phyloP scores from a whole-genome alignment of 768 basidiomycete species.

The Boletus reticuloceps region DNA sequence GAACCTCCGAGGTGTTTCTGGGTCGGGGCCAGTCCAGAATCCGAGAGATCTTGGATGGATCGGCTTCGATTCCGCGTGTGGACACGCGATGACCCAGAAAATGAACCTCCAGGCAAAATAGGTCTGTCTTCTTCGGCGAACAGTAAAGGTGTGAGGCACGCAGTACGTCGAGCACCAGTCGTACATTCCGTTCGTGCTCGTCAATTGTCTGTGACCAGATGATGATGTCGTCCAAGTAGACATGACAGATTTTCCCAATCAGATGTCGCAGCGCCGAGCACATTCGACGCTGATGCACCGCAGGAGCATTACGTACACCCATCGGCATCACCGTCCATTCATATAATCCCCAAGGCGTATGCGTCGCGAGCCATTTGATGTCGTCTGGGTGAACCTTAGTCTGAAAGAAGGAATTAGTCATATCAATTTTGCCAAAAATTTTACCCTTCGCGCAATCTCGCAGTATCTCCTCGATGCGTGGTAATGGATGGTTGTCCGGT shows the following conservation, averaged over 20 bases:
- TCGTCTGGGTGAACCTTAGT: slow-evolving; percentile 30
- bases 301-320: slow-evolving; percentile 12
- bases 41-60: not conserved
- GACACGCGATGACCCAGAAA: slow-evolving; percentile 1
- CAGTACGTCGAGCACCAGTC: slow-evolving; percentile 28
- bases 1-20: not conserved
- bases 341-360: slow-evolving; percentile 37
- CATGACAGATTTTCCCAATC: slow-evolving; percentile 17
- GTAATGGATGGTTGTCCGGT: slow-evolving; percentile 16
- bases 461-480: slow-evolving; percentile 16
- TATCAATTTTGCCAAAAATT: slow-evolving; percentile 37
- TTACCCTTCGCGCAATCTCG: slow-evolving; percentile 29
- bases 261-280: slow-evolving; percentile 7
- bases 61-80: not conserved
- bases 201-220: slow-evolving; percentile 27
- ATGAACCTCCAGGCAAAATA: not conserved
- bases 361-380: slow-evolving; percentile 34
- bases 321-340: slow-evolving; percentile 32
- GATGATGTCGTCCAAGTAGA: slow-evolving; percentile 23
- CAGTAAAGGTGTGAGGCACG: not conserved
- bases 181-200: slow-evolving; percentile 27
- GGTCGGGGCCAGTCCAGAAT: not conserved
- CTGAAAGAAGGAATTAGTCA: slow-evolving; percentile 43
- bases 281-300: slow-evolving; percentile 17
- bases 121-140: not conserved